Base-by-base conservation (phyloP, 2,329 filamentous ascomycete genomes). In the Sporothrix phasma region DNA sequence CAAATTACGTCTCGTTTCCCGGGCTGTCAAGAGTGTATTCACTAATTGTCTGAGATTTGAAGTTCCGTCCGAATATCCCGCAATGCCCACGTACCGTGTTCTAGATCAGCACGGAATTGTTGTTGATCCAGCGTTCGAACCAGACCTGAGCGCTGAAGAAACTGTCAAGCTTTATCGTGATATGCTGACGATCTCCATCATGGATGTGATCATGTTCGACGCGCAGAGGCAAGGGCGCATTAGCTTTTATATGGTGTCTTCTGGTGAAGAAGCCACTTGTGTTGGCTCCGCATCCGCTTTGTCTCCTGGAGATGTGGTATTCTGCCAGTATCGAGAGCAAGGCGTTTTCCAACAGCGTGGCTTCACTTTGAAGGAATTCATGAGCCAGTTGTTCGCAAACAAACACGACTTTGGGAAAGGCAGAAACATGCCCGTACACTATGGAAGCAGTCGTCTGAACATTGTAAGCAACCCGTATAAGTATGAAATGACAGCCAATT, bases 141-240 rank as follows among this genome's bases (percentile, higher is more conserved):
- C 86, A 0, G 87, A 92, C 71, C 84, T 94, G 1, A 80, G 81
- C 46, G 86, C 94, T 61, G 80, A 82, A 60, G 76, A 81, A 68
- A 77, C 86, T 13, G 71, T 84, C 63, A 82, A 84, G 72, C 75
- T 86, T 61, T 88, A 88, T 74, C 81, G 77, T 65, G 83, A 86
- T 70, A 88, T 89, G 86, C 71, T 88, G 10, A 82, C 80, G 41
- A 79, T 87, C 10, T 86, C 88, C 64, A 89, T 97, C 69, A 94
- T 99, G 91, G 94, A 99, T 73, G 76, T 96, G 63, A 89, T 97
- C 73, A 97, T 97, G 92, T 97, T 96, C 72, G 94, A 99, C 72
- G 92, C 94, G 0, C 94, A 99, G 76, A 83, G 94, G 53, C 94
- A 99, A 76, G 92, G 92, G n/a, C 85, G 91, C 22, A 77, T 96